Percentiles rank a stretch among this genome's conserved stretches.
Evolutionary conservation across 1,284 basidiomycete species (phyloP).

Genomic region (Coniferiporia weirii): DNA sequence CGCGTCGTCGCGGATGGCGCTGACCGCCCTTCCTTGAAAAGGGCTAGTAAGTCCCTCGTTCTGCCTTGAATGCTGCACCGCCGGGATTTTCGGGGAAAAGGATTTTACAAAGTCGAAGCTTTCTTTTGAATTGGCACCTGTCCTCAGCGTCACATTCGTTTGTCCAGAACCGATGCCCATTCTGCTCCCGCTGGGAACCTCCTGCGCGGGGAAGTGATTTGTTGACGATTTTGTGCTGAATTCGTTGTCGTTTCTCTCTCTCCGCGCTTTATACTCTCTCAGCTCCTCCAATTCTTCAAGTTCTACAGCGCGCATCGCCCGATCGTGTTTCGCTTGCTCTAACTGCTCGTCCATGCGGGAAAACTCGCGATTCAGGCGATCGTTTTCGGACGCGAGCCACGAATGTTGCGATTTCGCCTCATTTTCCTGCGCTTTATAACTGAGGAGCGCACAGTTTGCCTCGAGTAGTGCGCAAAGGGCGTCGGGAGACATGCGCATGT

Average conservation of each 20-base stretch:
- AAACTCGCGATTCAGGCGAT: background rate
- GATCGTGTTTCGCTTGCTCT: background rate
- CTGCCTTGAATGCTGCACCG: background rate
- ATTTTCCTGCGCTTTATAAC: conserved; percentile 36
- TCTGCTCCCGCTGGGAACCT: background rate
- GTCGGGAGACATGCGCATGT: conserved; percentile 25
- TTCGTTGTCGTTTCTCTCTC: background rate
- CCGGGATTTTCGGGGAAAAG: background rate
- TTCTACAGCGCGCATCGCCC: background rate
- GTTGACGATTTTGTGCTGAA: background rate
- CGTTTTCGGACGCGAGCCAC: conserved; percentile 30
- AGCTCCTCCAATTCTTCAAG: background rate
- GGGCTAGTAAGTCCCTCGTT: too few species aligned
- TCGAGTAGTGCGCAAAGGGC: conserved; percentile 34
- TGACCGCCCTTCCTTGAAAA: background rate
- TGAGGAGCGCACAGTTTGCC: conserved; percentile 43
- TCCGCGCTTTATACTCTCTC: background rate
- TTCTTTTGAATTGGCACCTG: background rate
- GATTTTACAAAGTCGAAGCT: background rate
- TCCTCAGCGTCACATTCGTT: background rate
- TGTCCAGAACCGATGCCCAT: background rate
- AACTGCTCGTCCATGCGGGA: background rate
- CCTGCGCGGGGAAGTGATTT: background rate
- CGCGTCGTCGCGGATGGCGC: background rate
- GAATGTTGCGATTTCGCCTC: conserved; percentile 31